Conservation (phyloP, 352 stramenopile genomes). For the Pythium brachiatum region DNA sequence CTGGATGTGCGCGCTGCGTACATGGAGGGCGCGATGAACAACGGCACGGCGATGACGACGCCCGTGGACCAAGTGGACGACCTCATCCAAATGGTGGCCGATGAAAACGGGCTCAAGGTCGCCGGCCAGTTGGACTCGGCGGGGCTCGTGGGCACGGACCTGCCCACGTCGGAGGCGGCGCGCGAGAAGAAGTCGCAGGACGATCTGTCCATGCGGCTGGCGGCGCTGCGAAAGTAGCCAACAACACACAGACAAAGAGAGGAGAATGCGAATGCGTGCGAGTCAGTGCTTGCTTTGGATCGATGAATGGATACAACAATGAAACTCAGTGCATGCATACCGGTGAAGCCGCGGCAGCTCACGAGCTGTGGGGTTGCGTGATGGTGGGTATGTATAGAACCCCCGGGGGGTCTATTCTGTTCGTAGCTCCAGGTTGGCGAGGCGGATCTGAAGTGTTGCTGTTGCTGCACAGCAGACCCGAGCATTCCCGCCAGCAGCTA, state of each 20-base stretch:
- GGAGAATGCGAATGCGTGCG: background rate
- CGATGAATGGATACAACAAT: background rate
- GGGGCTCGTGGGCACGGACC: constrained; percentile 78
- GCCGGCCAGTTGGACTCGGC: constrained; percentile 92
- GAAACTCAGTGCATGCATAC: no score
- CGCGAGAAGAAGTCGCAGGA: constrained; percentile 82
- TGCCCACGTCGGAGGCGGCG: constrained; percentile 61
- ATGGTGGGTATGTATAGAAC: background rate
- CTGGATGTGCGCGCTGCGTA: constrained; percentile 97
- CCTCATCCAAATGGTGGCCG: constrained; percentile 97
- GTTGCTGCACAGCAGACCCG: no score
- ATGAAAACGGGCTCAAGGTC: constrained; percentile 96
- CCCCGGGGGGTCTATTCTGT: background rate
- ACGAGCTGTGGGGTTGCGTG: no score
- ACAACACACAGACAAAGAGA: background rate
- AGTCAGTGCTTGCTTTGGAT: background rate
- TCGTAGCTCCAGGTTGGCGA: no score
- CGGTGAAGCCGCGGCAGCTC: no score
- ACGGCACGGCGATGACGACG: constrained; percentile 92
- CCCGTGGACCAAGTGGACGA: constrained; percentile 97
- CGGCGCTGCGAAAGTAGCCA: constrained; percentile 67
- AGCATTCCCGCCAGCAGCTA: background rate
- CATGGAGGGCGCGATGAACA: constrained; percentile 98
- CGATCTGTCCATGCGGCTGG: constrained; percentile 79
- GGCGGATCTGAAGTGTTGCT: no score